These are phyloP conservation scores for Pseudocercospora eumusae DNA, from an alignment of 2,329 filamentous ascomycete genomes.

Conservation along the genomic window DNA sequence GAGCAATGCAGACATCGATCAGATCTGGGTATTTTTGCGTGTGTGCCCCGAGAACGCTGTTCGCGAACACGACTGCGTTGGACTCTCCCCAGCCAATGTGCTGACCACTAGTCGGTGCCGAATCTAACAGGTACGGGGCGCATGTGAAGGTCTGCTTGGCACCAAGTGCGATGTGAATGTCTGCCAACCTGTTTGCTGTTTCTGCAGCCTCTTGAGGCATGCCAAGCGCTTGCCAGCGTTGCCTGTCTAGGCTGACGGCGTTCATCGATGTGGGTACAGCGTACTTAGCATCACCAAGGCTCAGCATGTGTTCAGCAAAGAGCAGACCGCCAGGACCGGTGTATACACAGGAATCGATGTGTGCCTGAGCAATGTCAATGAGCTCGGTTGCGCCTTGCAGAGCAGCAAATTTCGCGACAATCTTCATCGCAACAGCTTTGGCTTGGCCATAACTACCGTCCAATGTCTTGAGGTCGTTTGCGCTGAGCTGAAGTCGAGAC, in stretches of 20 bases:
- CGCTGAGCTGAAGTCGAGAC: conserved; percentile 1
- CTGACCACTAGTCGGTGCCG: conserved; percentile 41
- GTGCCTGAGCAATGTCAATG: conserved; percentile 45
- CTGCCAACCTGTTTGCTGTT: conserved; percentile 41
- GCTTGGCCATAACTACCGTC: conserved; percentile 41
- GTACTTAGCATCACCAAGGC: conserved; percentile 41
- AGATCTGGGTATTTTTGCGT: conserved; percentile 53
- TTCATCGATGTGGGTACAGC: conserved; percentile 47
- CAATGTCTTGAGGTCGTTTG: conserved; percentile 12
- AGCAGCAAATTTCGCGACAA: conserved; percentile 44
- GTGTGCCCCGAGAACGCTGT: conserved; percentile 49
- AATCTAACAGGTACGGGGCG: conserved; percentile 47
- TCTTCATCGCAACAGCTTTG: conserved; percentile 42
- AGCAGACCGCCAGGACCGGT: conserved; percentile 44
- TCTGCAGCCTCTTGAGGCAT: conserved; percentile 38
- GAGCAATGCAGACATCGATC: conserved; percentile 48
- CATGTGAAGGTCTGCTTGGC: conserved; percentile 48
- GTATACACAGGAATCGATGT: conserved; percentile 49
- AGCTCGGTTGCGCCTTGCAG: conserved; percentile 41
- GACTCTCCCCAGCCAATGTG: conserved; percentile 51
- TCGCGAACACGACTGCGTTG: conserved; percentile 51
- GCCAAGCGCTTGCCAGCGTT: conserved; percentile 45
- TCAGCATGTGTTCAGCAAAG: conserved; percentile 43
- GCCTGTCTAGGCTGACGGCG: conserved; percentile 48
- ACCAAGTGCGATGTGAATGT: conserved; percentile 47